These are phyloP conservation scores for Aspergillus sojae DNA, from an alignment of 2,329 filamentous ascomycete species.

Conservation along the genomic window DNA sequence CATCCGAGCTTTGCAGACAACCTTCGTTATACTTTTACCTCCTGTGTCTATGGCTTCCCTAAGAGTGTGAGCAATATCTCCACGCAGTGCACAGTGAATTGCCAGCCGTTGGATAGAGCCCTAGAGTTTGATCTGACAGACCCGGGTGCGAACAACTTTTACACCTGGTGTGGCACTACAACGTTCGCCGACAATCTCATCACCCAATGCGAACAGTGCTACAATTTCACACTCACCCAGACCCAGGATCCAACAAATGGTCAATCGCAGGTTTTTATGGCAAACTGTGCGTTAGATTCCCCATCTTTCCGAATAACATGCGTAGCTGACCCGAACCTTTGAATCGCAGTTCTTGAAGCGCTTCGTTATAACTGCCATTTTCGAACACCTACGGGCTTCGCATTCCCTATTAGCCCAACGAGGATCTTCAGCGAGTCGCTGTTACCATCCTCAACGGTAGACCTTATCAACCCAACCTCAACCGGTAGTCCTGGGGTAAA, in stretches of 20 bases:
- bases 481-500: slow-evolving; percentile 21
- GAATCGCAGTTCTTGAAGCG: slow-evolving; percentile 46
- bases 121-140: slow-evolving; percentile 34
- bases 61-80: slow-evolving; percentile 40
- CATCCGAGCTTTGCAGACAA: slow-evolving; percentile 39
- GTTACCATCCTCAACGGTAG: slow-evolving; percentile 37
- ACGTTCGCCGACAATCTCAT: slow-evolving; percentile 46
- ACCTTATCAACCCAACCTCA: slow-evolving; percentile 20
- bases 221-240: slow-evolving; percentile 42
- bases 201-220: slow-evolving; percentile 47
- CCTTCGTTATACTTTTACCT: slow-evolving; percentile 47
- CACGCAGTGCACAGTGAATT: slow-evolving; percentile 49
- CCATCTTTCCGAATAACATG: slow-evolving; percentile 5
- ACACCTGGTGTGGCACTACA: slow-evolving; percentile 41
- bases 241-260: not conserved
- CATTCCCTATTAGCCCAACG: slow-evolving; percentile 44
- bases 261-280: slow-evolving; percentile 38
- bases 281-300: slow-evolving; percentile 44
- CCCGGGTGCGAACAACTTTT: slow-evolving; percentile 32
- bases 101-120: slow-evolving; percentile 36
- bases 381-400: slow-evolving; percentile 33
- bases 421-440: slow-evolving; percentile 45
- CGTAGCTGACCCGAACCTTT: not conserved
- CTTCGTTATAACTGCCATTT: slow-evolving; percentile 50
- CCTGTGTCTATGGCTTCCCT: slow-evolving; percentile 48